phyloP scores from a whole-genome alignment of 495 filamentous ascomycete genomes.

The Penicillium coprophilum region DNA sequence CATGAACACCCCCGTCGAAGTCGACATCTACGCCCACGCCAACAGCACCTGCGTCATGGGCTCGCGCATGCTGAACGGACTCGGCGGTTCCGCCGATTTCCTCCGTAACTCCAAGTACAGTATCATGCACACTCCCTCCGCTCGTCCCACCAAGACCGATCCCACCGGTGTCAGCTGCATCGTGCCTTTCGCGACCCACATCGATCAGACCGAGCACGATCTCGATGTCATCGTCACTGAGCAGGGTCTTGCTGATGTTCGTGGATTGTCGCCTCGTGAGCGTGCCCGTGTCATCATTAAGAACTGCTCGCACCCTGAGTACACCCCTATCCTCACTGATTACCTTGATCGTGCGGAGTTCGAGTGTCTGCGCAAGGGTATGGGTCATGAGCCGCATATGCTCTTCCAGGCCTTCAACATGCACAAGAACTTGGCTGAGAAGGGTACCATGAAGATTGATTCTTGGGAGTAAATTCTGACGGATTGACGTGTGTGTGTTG shows the following conservation, averaged over 20 bases:
- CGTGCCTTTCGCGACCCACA: constrained; percentile 88
- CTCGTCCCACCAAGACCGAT: constrained; percentile 78
- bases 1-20: constrained; percentile 95
- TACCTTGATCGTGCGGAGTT: constrained; percentile 87
- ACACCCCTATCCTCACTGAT: constrained; percentile 75
- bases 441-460: constrained; percentile 80
- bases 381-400: constrained; percentile 88
- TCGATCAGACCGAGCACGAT: constrained; percentile 93
- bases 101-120: constrained; percentile 78
- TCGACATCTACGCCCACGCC: constrained; percentile 92
- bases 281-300: constrained; percentile 83
- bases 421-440: constrained; percentile 77
- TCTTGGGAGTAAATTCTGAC: constrained; percentile 47
- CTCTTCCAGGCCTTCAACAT: constrained; percentile 84
- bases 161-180: constrained; percentile 83
- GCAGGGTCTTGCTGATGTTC: constrained; percentile 82
- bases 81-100: constrained; percentile 89
- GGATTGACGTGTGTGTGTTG: not conserved
- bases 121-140: constrained; percentile 91
- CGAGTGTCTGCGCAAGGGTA: constrained; percentile 83
- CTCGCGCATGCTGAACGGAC: constrained; percentile 86
- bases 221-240: constrained; percentile 87
- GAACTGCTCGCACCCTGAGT: constrained; percentile 85
- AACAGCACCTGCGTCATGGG: constrained; percentile 93
- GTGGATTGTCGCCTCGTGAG: constrained; percentile 77